phyloP scores from a whole-genome alignment of 179 eudicot genomes.

The Beta lomatogona region DNA sequence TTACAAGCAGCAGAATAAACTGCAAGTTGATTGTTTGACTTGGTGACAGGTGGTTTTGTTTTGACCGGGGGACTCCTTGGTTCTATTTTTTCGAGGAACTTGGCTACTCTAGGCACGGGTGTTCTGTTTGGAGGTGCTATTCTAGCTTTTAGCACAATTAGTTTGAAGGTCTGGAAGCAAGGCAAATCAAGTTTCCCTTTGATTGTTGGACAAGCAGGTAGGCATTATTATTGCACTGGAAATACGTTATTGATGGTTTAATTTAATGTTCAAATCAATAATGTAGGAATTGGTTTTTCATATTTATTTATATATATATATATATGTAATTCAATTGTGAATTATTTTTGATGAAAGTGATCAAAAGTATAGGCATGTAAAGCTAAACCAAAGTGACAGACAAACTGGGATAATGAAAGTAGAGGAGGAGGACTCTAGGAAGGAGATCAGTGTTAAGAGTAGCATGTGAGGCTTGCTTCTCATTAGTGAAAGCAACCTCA shows the following conservation, averaged over 20 bases:
- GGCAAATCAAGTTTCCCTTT: constrained; percentile 81
- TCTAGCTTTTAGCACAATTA: constrained; percentile 65
- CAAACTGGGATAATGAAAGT: too few relatives aligned
- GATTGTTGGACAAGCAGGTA: constrained; percentile 91
- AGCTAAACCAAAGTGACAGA: too few relatives aligned
- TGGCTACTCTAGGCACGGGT: constrained; percentile 51
- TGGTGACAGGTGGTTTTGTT: constrained; percentile 67
- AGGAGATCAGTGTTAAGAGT: too few relatives aligned
- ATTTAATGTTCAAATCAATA: neutral
- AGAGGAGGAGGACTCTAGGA: too few relatives aligned
- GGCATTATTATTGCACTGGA: constrained; percentile 6
- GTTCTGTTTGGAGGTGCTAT: constrained; percentile 74
- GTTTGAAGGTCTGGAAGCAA: constrained; percentile 79
- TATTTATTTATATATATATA: neutral
- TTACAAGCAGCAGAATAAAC: neutral
- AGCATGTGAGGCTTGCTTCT: too few relatives aligned
- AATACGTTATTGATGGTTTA: neutral
- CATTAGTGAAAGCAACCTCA: too few relatives aligned
- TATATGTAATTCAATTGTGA: neutral
- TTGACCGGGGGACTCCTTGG: constrained; percentile 68
- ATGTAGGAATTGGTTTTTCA: too few relatives aligned
- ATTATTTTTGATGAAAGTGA: too few relatives aligned
- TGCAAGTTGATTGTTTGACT: constrained; percentile 19
- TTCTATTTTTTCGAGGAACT: constrained; percentile 64
- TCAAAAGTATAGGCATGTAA: too few relatives aligned